phyloP scores from a whole-genome alignment of 306 rosid species.

The Acacia acuminata region DNA sequence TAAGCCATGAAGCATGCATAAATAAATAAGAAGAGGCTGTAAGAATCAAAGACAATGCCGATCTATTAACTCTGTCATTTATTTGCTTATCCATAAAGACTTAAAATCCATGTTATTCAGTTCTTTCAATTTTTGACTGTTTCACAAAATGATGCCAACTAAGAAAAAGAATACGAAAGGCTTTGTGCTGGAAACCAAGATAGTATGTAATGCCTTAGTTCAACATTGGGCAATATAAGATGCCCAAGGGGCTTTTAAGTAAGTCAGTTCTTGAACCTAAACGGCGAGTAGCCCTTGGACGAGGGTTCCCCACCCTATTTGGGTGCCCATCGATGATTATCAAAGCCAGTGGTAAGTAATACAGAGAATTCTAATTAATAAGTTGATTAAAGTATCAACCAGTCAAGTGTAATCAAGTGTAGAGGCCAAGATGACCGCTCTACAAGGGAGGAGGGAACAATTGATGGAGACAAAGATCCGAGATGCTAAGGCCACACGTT shows the following conservation, averaged over 20 bases:
- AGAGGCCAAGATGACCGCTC: background rate
- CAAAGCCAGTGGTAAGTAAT: background rate
- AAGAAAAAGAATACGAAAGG: background rate
- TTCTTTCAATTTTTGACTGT: background rate
- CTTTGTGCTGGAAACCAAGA: background rate
- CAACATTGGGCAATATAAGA: background rate
- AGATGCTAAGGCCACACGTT: background rate
- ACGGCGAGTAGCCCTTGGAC: background rate
- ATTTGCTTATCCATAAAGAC: background rate
- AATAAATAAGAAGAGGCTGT: background rate
- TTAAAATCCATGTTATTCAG: too few relatives aligned
- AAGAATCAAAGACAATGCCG: background rate
- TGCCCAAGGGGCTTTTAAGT: background rate
- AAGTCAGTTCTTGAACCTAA: background rate
- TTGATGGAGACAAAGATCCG: background rate
- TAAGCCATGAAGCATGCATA: background rate
- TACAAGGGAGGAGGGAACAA: background rate
- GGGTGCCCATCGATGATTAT: background rate
- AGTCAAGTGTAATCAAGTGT: background rate
- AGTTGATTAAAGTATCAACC: background rate
- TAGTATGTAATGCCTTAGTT: background rate
- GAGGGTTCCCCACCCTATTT: background rate
- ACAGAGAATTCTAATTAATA: background rate
- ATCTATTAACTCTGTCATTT: background rate
- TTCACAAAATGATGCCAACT: background rate